Evolutionary conservation across 2,329 filamentous ascomycete species (phyloP).

Genomic region (Colletotrichum chrysophilum): DNA sequence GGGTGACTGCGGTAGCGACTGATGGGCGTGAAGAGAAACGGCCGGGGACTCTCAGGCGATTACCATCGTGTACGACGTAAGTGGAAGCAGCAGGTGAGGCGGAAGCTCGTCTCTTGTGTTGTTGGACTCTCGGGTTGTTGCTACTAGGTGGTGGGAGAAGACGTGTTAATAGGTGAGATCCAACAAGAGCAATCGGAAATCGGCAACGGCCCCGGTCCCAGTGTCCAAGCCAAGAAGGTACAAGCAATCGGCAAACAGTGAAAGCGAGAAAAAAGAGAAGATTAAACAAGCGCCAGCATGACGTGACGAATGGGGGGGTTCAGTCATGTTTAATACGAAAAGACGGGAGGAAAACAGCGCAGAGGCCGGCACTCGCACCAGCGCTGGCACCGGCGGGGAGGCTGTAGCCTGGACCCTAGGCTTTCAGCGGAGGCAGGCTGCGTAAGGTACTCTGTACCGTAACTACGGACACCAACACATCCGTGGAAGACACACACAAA

Average conservation of each 20-base stretch:
- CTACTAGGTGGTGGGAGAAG: slow-evolving; percentile 9
- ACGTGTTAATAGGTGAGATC: background rate
- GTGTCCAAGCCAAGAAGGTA: background rate
- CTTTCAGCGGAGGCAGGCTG: background rate
- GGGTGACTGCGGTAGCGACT: background rate
- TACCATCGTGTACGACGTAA: slow-evolving; percentile 16
- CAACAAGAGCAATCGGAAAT: background rate
- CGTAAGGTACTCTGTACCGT: background rate
- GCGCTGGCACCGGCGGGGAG: background rate
- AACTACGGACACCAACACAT: background rate
- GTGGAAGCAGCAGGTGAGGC: slow-evolving; percentile 18
- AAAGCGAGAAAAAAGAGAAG: background rate
- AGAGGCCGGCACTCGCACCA: background rate
- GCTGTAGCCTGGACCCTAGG: slow-evolving; percentile 4
- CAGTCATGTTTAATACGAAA: slow-evolving; percentile 15
- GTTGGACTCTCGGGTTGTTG: slow-evolving; percentile 10
- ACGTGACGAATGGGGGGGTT: slow-evolving; percentile 3
- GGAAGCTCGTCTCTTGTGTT: slow-evolving; percentile 23
- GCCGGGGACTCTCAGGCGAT: slow-evolving; percentile 15
- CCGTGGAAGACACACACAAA: background rate
- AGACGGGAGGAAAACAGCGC: background rate
- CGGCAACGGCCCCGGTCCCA: background rate
- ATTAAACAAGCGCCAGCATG: slow-evolving; percentile 1
- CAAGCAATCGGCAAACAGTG: slow-evolving; percentile 1
- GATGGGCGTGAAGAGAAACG: slow-evolving; percentile 7